Base-by-base conservation (phyloP, 805 yeast species). In the Lipomyces lipofer region DNA sequence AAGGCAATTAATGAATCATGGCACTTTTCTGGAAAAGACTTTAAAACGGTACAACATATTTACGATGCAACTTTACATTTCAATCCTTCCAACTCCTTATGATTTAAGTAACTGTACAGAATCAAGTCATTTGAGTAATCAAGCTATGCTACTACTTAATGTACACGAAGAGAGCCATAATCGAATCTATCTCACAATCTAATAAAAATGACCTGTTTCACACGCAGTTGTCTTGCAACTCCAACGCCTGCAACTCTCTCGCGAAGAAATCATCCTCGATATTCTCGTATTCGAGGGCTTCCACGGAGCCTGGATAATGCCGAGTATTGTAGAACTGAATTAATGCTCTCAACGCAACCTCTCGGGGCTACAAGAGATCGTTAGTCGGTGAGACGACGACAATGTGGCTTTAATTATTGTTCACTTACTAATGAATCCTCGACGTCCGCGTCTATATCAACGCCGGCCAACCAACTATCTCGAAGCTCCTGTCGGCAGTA, bases 401-500 rank as follows among this genome's bases (percentile, higher is more conserved):
- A 27, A 43, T 29, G 10, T 7, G 19, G 24, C 24, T 8, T 8
- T 36, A 13, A 36, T 36, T 13, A 6, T 6, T 22, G 10, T 19
- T 15, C 10, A 25, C 54, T 27, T 28, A 50, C 54, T 25, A 49
- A 52, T 2, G 59, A 50, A n/a, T 25, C 85, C 51, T 81, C 82
- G 52, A 88, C 74, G 59, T 88, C 91, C 17, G 82, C 83, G 27
- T 86, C 85, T 22, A 87, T 74, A 67, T 89, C 95, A 54, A 81
- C 78, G 0, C 96, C 96, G 13, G 83, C 84, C 27, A 92, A 76
- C 98, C 98, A 92, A 58, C 84, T 85, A 67, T 92, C 99, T 56
- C 83, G 78, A 45, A 92, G 69, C 15, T 83, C 81, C 35, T 90
- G 73, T 62, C 82, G 80, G 63, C 88, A 80, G 66, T 89, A 83